Percentiles rank a stretch among this genome's conserved stretches.
These are phyloP conservation scores for Ceratobasidium papillatum DNA, from an alignment of 1,284 basidiomycete species.

Conservation along the genomic window DNA sequence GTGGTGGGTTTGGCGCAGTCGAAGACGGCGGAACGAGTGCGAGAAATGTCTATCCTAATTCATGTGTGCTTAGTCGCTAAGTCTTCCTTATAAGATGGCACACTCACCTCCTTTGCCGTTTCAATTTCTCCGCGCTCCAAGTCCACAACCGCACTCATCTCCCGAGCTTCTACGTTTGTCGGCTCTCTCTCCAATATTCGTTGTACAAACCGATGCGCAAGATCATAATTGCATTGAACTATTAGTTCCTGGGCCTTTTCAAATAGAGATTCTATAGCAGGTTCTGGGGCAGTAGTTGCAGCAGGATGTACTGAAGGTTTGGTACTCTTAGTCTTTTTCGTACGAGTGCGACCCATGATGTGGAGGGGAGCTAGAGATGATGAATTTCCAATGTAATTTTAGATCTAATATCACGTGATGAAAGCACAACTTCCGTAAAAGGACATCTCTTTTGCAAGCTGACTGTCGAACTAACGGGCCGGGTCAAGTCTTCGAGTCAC, in stretches of 20 bases:
- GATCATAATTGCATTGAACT: conserved; percentile 83
- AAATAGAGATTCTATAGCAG: conserved; percentile 64
- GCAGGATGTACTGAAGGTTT: conserved; percentile 45
- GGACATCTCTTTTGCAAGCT: too few relatives aligned
- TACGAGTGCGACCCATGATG: conserved; percentile 43
- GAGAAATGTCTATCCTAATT: conserved; percentile 64
- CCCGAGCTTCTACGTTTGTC: conserved; percentile 73
- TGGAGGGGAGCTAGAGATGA: background rate
- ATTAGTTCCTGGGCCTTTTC: conserved; percentile 81
- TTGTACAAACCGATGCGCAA: conserved; percentile 76
- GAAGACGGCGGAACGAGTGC: conserved; percentile 68
- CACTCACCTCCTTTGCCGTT: conserved; percentile 72
- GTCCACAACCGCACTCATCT: conserved; percentile 79
- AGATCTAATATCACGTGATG: background rate
- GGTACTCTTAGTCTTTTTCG: conserved; percentile 49
- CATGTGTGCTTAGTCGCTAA: conserved; percentile 22
- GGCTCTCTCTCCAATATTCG: conserved; percentile 75
- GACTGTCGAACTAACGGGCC: too few relatives aligned
- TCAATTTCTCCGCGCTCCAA: conserved; percentile 82
- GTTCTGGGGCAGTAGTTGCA: conserved; percentile 46
- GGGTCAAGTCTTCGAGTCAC: too few relatives aligned
- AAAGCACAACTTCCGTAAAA: too few relatives aligned
- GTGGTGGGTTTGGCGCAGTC: conserved; percentile 66
- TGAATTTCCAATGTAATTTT: conserved; percentile 38
- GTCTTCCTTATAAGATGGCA: background rate